phyloP scores from a whole-genome alignment of 1,284 basidiomycete genomes.

The Ustilago loliicola region DNA sequence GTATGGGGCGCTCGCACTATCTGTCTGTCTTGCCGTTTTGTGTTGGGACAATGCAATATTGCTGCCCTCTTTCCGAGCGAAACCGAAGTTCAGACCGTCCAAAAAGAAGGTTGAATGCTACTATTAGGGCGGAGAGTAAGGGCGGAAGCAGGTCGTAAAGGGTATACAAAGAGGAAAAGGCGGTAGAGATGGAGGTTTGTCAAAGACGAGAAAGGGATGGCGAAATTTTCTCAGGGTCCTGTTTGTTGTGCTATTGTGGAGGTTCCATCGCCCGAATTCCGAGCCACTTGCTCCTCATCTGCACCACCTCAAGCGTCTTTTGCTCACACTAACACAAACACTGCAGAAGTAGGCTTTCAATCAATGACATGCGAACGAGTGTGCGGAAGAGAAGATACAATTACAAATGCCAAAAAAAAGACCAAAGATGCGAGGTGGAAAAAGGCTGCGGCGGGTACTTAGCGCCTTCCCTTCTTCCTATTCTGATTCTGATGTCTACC shows the following conservation, averaged over 20 bases:
- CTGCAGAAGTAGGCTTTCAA: background rate
- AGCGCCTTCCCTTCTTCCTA: constrained; percentile 44
- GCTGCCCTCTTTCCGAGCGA: too few species aligned
- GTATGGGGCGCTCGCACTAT: too few species aligned
- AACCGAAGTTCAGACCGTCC: too few species aligned
- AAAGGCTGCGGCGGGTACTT: too few species aligned
- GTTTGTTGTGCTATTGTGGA: constrained; percentile 3
- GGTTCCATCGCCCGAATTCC: background rate
- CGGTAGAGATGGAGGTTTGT: background rate
- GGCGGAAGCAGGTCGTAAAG: too few species aligned
- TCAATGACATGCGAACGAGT: background rate
- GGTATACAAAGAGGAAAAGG: background rate
- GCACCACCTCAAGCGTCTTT: too few species aligned
- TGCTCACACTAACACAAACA: background rate
- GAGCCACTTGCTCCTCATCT: background rate
- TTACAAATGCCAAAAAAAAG: constrained; percentile 9
- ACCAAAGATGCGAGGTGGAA: background rate
- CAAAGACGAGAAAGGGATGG: background rate
- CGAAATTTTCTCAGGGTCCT: background rate
- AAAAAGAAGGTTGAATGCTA: too few species aligned
- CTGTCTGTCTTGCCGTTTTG: too few species aligned
- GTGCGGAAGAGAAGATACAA: background rate
- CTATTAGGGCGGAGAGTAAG: too few species aligned
- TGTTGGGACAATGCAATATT: too few species aligned
- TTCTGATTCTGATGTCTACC: constrained; percentile 39